Conservation (phyloP, 176 grass and related monocot species). For the Aegilops bicornis region DNA sequence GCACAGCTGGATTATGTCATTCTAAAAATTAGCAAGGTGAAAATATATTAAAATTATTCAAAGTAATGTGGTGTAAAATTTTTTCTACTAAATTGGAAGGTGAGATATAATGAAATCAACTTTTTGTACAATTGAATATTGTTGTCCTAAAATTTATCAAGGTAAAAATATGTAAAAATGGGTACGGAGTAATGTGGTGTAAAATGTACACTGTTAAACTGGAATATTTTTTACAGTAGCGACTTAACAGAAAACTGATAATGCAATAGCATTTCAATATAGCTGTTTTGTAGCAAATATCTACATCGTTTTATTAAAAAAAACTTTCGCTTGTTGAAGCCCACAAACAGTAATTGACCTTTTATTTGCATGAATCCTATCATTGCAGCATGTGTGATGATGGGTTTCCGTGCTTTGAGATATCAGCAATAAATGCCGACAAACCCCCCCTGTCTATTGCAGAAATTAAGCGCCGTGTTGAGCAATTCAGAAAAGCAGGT, state of each 20-base stretch:
- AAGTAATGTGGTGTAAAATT: neutral
- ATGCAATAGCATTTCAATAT: neutral
- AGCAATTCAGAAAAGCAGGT: slow-evolving; percentile 92
- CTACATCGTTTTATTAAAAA: neutral
- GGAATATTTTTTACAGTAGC: neutral
- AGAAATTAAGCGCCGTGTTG: slow-evolving; percentile 81
- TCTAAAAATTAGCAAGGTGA: slow-evolving; percentile 5
- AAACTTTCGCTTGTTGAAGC: neutral
- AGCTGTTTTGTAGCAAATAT: neutral
- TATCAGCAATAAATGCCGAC: slow-evolving; percentile 92
- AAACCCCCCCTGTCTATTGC: slow-evolving; percentile 75
- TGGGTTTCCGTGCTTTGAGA: slow-evolving; percentile 86
- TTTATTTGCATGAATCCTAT: neutral
- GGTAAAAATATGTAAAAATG: slow-evolving; percentile 25
- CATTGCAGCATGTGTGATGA: slow-evolving; percentile 79
- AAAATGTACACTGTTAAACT: neutral
- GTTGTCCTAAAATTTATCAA: slow-evolving; percentile 11
- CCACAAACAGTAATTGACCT: slow-evolving; percentile 8
- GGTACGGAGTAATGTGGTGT: neutral
- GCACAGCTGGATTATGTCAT: neutral
- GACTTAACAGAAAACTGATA: neutral
- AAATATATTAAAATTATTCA: slow-evolving; percentile 13
- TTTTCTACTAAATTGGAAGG: slow-evolving; percentile 7
- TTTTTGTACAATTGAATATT: neutral
- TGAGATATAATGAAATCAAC: neutral